Evolutionary conservation across 257 asterid genomes (phyloP).

Genomic region (Lavandula angustifolia): DNA sequence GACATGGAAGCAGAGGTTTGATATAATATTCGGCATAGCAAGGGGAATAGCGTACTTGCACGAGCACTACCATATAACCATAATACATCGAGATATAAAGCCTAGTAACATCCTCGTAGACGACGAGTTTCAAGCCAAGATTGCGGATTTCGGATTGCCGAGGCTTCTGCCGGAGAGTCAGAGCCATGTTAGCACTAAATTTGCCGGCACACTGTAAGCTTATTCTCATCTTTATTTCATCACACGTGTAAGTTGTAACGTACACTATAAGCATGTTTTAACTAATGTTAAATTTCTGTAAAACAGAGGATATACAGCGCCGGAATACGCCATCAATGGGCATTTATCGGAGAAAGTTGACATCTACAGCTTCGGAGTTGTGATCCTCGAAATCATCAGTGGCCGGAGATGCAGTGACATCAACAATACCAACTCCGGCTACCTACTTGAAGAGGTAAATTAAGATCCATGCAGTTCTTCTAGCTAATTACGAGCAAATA

Average conservation of each 20-base stretch:
- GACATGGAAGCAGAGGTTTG: constrained; percentile 65
- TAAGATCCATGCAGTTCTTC: neutral
- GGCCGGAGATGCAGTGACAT: constrained; percentile 58
- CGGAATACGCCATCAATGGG: constrained; percentile 78
- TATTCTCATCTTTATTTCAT: neutral
- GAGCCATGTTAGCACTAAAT: constrained; percentile 81
- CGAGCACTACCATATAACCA: constrained; percentile 64
- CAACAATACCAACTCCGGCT: constrained; percentile 48
- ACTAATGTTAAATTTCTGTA: no score
- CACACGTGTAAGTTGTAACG: constrained; percentile 61
- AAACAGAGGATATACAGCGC: constrained; percentile 79
- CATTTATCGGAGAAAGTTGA: constrained; percentile 83
- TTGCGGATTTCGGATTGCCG: constrained; percentile 83
- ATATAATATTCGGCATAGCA: constrained; percentile 70
- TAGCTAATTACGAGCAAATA: no score
- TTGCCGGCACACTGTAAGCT: constrained; percentile 87
- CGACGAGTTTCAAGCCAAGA: constrained; percentile 61
- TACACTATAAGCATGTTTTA: no score
- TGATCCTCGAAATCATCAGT: constrained; percentile 65
- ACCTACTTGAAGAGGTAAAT: constrained; percentile 64
- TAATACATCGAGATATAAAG: constrained; percentile 79
- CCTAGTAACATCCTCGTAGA: constrained; percentile 71
- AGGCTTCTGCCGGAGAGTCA: constrained; percentile 74
- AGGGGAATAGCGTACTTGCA: constrained; percentile 76
- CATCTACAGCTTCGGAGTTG: constrained; percentile 73